Evolutionary conservation across 228 moss, liverwort and hornwort species (phyloP).

Genomic region (Sphagnum magellanicum): DNA sequence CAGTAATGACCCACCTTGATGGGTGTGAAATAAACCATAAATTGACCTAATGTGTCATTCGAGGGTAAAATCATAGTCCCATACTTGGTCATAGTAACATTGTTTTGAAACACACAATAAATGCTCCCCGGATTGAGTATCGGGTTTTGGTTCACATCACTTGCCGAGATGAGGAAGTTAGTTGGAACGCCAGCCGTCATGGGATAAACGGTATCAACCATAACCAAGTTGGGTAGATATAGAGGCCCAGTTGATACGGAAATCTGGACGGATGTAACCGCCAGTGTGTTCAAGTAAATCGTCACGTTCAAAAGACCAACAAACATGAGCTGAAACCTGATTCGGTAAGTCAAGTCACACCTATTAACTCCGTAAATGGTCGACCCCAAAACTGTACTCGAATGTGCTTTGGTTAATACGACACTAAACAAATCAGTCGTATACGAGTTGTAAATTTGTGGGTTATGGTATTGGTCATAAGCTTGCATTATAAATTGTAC

Average conservation of each 20-base stretch:
- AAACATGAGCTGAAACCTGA: slow-evolving; percentile 1
- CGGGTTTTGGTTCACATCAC: slow-evolving; percentile 26
- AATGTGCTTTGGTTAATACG: slow-evolving; percentile 11
- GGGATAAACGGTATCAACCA: slow-evolving; percentile 23
- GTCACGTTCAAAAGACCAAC: slow-evolving; percentile 28
- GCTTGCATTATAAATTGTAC: slow-evolving; percentile 23
- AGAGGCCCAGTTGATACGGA: background rate
- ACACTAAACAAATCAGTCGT: slow-evolving; percentile 26
- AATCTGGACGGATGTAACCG: slow-evolving; percentile 13
- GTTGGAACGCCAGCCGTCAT: slow-evolving; percentile 17
- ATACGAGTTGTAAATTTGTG: slow-evolving; percentile 25
- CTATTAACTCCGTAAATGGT: background rate
- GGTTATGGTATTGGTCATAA: slow-evolving; percentile 33
- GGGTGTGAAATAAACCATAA: slow-evolving; percentile 7
- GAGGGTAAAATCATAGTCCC: slow-evolving; percentile 4
- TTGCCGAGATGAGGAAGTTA: slow-evolving; percentile 12
- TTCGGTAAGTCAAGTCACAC: slow-evolving; percentile 19
- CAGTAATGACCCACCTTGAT: slow-evolving; percentile 16
- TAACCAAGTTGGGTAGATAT: slow-evolving; percentile 13
- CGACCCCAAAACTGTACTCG: background rate
- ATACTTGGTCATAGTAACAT: slow-evolving; percentile 2
- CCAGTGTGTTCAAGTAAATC: slow-evolving; percentile 27
- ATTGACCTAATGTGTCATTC: slow-evolving; percentile 21
- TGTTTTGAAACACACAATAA: slow-evolving; percentile 5
- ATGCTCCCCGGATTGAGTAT: slow-evolving; percentile 12